Conservation (phyloP, 192 early-diverging fungal genomes). For the Phycomyces blakesleeanus region DNA sequence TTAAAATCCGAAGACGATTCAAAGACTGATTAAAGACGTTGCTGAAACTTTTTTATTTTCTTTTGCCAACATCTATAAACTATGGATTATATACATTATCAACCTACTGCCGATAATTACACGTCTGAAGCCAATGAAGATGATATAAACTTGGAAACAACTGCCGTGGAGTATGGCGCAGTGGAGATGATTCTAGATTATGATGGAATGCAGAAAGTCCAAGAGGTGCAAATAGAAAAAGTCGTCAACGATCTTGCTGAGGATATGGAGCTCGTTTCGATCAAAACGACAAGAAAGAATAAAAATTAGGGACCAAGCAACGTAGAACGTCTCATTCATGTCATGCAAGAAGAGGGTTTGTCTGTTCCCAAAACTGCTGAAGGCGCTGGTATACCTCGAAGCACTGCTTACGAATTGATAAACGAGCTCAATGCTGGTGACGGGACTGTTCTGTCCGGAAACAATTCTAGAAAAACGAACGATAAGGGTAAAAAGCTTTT, state of each 20-base stretch:
- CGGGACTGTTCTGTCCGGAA: constrained; percentile 3
- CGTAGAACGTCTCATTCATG: constrained; percentile 3
- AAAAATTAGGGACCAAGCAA: constrained; percentile 1
- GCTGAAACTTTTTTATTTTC: no score
- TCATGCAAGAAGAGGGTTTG: constrained; percentile 10
- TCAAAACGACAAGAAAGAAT: constrained; percentile 1
- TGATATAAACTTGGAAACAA: background rate
- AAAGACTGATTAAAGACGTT: no score
- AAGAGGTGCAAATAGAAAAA: background rate
- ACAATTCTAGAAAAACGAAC: background rate
- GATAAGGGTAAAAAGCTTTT: background rate
- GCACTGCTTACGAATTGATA: constrained; percentile 8
- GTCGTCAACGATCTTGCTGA: background rate
- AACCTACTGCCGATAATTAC: background rate
- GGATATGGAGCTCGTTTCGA: background rate
- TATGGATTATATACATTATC: background rate
- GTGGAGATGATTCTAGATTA: background rate
- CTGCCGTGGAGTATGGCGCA: background rate
- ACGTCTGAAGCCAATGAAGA: background rate
- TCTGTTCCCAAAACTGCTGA: constrained; percentile 5
- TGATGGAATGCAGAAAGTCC: background rate
- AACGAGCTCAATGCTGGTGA: constrained; percentile 1
- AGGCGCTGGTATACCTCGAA: background rate
- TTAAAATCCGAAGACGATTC: no score
- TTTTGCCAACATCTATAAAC: no score